These are phyloP conservation scores for Kewa caespitosa DNA, from an alignment of 179 eudicot genomes.

Conservation along the genomic window DNA sequence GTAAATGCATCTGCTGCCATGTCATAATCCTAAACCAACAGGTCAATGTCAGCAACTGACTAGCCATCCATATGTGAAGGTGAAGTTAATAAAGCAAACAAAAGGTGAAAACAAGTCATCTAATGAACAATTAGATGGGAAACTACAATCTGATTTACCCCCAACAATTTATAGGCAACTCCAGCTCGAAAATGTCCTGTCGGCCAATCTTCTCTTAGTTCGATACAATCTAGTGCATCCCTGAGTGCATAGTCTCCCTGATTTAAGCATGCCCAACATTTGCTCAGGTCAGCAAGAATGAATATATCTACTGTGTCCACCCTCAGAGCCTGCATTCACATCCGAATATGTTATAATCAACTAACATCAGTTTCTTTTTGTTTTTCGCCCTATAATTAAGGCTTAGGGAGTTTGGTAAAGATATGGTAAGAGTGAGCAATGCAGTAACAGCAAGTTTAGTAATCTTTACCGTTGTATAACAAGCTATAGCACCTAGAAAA, in stretches of 20 bases:
- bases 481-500: constrained; percentile 15
- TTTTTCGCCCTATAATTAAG: too few species aligned
- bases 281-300: constrained; percentile 35
- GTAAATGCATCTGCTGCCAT: constrained; percentile 27
- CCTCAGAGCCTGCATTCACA: constrained; percentile 30
- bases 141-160: not conserved
- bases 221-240: constrained; percentile 39
- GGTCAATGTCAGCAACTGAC: not conserved
- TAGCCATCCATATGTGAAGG: too few species aligned
- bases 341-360: not conserved
- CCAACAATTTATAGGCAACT: constrained; percentile 29
- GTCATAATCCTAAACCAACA: constrained; percentile 7
- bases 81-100: too few species aligned
- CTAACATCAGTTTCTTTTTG: too few species aligned
- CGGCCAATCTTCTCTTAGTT: constrained; percentile 34
- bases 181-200: constrained; percentile 48
- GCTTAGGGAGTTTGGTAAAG: too few species aligned
- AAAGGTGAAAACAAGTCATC: not conserved
- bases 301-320: constrained; percentile 32
- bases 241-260: constrained; percentile 31
- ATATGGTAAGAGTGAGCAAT: too few species aligned
- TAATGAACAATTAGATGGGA: not conserved
- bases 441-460: too few species aligned
- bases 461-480: constrained; percentile 26
- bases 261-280: constrained; percentile 42